Evolutionary conservation across 371 early-diverging fungal genomes (phyloP), one percentile per base, ranked within the genome.

Genomic region (Mortierella sp.): DNA sequence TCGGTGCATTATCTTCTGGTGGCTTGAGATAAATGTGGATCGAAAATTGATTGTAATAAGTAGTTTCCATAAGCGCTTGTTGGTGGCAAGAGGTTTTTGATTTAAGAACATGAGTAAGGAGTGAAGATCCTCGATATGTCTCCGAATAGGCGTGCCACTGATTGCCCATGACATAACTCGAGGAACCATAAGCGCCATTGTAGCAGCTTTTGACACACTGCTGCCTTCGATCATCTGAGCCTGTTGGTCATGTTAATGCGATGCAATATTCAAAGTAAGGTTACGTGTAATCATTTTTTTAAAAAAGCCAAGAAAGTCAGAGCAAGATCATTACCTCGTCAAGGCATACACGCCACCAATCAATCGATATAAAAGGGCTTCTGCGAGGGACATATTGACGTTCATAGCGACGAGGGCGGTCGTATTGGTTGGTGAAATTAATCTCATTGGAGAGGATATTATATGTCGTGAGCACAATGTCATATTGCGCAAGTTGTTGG

Each of bases 211-310:
- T 0, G 86, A 70, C 0, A 69, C 70, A 15, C 82, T 63, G 0
- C 83, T 56, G 0, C 84, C 80, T 67, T 91, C 91, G n/a, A 92
- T 88, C 90, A 90, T 88, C 69, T 93, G 93, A 19, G 92, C 92
- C 85, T 90, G 83, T 63, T 69, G 22, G 8, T 63, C 19, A 55
- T 15, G 40, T 1, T 26, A 42, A 12, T 17, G n/a, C n/a, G n/a
- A n/a, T n/a, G n/a, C n/a, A n/a, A n/a, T n/a, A n/a, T n/a, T n/a
- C n/a, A n/a, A n/a, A n/a, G n/a, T n/a, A n/a, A n/a, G n/a, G n/a
- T n/a, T n/a, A n/a, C n/a, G n/a, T n/a, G n/a, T n/a, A n/a, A n/a
- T n/a, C n/a, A n/a, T n/a, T n/a, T n/a, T n/a, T n/a, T n/a, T n/a
- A 57, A 29, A 54, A 3, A 1, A 35, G 22, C 42, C 17, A 32